Percentiles rank a stretch among this genome's conserved stretches.
Conservation (phyloP, 805 yeast genomes). For the Starmerella kuoi region DNA sequence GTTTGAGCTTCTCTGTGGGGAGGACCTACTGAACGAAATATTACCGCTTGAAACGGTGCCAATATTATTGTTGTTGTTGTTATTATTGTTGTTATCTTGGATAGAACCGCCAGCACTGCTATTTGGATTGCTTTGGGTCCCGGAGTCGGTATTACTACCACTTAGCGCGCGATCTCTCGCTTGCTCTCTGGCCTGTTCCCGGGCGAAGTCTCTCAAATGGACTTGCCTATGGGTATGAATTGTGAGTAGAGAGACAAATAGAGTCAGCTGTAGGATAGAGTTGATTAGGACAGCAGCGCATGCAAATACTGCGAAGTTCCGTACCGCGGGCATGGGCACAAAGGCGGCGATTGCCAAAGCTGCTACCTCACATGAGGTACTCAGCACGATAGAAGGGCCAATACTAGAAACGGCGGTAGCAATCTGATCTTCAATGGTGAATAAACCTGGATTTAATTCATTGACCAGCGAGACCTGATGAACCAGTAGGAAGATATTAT, state of each 20-base stretch:
- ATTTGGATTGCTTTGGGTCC: too few relatives aligned
- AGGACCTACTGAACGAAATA: not conserved
- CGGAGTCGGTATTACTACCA: not conserved
- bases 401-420: conserved; percentile 55
- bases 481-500: conserved; percentile 75
- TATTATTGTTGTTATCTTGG: not conserved
- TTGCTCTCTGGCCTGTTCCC: not conserved
- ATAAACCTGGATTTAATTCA: conserved; percentile 33
- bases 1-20: not conserved
- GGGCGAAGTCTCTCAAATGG: too few relatives aligned
- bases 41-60: not conserved
- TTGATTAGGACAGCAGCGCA: conserved; percentile 76
- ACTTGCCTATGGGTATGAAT: conserved; percentile 26
- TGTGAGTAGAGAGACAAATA: conserved; percentile 57
- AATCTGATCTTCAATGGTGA: conserved; percentile 46
- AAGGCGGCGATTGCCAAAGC: conserved; percentile 68
- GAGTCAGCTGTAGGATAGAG: conserved; percentile 65
- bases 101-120: not conserved
- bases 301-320: conserved; percentile 82
- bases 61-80: not conserved
- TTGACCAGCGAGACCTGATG: conserved; percentile 59
- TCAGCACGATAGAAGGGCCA: conserved; percentile 77
- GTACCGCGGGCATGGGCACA: conserved; percentile 92
- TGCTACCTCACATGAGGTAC: conserved; percentile 64
- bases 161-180: not conserved